phyloP scores from a whole-genome alignment of 345 rosid species.

The Orychophragmus violaceus region DNA sequence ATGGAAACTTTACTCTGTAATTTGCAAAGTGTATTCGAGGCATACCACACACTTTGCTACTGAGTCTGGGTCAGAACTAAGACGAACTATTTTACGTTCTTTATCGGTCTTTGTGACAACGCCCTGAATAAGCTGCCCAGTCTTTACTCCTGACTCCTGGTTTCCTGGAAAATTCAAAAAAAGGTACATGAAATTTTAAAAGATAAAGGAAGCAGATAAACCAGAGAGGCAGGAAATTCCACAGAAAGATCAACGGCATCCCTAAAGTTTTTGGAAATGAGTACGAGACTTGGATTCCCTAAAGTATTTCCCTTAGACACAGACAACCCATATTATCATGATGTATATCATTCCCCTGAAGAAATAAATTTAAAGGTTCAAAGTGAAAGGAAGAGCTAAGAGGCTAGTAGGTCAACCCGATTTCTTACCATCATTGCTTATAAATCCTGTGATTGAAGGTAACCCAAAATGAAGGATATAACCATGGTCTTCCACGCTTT shows the following conservation, averaged over 20 bases:
- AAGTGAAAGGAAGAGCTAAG: not conserved
- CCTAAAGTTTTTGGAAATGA: not conserved
- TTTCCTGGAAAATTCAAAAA: too few species aligned
- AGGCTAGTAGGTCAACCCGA: constrained; percentile 1
- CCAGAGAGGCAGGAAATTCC: not conserved
- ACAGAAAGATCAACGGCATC: not conserved
- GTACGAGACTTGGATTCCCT: too few species aligned
- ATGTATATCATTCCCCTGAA: not conserved
- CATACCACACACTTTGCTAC: too few species aligned
- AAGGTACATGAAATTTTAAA: too few species aligned
- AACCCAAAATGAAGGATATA: constrained; percentile 86
- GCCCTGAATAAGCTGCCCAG: too few species aligned
- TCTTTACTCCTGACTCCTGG: too few species aligned
- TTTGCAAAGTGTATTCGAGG: too few species aligned
- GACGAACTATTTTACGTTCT: too few species aligned
- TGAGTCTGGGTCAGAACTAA: too few species aligned
- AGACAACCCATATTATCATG: not conserved
- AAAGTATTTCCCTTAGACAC: not conserved
- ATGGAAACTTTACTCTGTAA: not conserved
- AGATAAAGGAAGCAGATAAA: not conserved
- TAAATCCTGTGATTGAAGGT: constrained; percentile 73
- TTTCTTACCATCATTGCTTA: constrained; percentile 47
- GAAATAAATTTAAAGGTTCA: not conserved
- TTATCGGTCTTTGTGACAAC: too few species aligned
- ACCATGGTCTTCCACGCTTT: constrained; percentile 96